These are phyloP conservation scores for Pseudogymnoascus verrucosus DNA, from an alignment of 2,329 filamentous ascomycete species.

Conservation along the genomic window DNA sequence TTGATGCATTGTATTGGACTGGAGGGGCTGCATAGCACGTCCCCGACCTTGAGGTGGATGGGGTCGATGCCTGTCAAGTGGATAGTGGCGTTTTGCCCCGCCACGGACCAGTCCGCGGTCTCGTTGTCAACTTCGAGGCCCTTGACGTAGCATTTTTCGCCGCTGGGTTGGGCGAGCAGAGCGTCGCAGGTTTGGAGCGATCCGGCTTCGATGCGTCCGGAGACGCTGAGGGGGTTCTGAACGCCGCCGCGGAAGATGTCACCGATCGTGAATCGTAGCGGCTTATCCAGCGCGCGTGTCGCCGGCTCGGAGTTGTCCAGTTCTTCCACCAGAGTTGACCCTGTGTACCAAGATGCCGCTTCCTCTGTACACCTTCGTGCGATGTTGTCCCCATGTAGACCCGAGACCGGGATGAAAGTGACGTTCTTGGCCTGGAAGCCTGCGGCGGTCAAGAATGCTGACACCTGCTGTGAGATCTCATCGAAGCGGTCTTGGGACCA, in stretches of 20 bases:
- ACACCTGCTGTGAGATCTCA: slow-evolving; percentile 76
- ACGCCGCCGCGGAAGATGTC: slow-evolving; percentile 78
- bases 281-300: slow-evolving; percentile 62
- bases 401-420: slow-evolving; percentile 82
- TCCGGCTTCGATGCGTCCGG: slow-evolving; percentile 78
- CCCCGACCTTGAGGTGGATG: slow-evolving; percentile 71
- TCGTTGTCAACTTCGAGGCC: slow-evolving; percentile 69
- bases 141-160: slow-evolving; percentile 74
- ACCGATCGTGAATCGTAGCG: slow-evolving; percentile 76
- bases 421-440: slow-evolving; percentile 78
- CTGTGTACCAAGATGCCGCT: slow-evolving; percentile 69
- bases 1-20: slow-evolving; percentile 63
- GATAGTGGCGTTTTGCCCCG: slow-evolving; percentile 81
- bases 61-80: slow-evolving; percentile 80
- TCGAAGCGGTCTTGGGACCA: slow-evolving; percentile 81
- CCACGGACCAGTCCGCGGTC: slow-evolving; percentile 78
- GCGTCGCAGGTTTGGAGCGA: slow-evolving; percentile 77
- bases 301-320: slow-evolving; percentile 75
- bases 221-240: slow-evolving; percentile 74
- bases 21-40: slow-evolving; percentile 70
- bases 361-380: slow-evolving; percentile 47
- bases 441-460: slow-evolving; percentile 71
- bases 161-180: slow-evolving; percentile 70
- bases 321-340: slow-evolving; percentile 71
- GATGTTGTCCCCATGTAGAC: slow-evolving; percentile 83